Evolutionary conservation across 176 grass and related monocot genomes (phyloP), one percentile per base, ranked within the genome.

Genomic region (Aegilops longissima): DNA sequence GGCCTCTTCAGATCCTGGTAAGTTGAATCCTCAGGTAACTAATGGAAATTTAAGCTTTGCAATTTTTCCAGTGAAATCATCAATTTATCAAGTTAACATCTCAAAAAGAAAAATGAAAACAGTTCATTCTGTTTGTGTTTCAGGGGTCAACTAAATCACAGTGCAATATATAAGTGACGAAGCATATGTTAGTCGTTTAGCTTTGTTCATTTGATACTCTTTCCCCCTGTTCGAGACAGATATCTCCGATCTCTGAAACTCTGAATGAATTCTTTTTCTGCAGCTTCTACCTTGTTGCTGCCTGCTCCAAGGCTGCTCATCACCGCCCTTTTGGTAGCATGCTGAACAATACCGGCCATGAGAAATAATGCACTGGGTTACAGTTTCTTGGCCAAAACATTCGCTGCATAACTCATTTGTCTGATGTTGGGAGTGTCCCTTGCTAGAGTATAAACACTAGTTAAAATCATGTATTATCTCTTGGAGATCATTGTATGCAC

Each of bases 241-340:
- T 49, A 49, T 3, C n/a, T 64, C 0, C 2, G n/a, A 12, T 64
- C 0, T 68, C 25, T 81, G 62, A 67, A 81, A 14, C 39, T 84
- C 66, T 71, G n/a, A 20, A 29, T 56, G 12, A 67, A 47, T 23
- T 17, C 12, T 40, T 44, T 62, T 78, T 58, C 38, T 83, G 62
- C 82, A 90, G 84, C 73, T 31, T 87, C 49, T 83, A 87, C 51
- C 39, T 83, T 93, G 88, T 42, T 90, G 91, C 87, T 86, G 76
- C 67, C 17, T 89, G 58, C 61, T 90, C 39, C 90, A 92, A 70
- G 64, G 54, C 4, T 61, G 85, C 30, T 81, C 77, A 18, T 81
- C 87, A 11, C 91, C 44, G 7, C 86, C 82, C 30, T 87, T 89
- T 75, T 92, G 80, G 21, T 29, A 24, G 13, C 12, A 79, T 20